phyloP scores from a whole-genome alignment of 257 asterid species.

The Nemophila menziesii region DNA sequence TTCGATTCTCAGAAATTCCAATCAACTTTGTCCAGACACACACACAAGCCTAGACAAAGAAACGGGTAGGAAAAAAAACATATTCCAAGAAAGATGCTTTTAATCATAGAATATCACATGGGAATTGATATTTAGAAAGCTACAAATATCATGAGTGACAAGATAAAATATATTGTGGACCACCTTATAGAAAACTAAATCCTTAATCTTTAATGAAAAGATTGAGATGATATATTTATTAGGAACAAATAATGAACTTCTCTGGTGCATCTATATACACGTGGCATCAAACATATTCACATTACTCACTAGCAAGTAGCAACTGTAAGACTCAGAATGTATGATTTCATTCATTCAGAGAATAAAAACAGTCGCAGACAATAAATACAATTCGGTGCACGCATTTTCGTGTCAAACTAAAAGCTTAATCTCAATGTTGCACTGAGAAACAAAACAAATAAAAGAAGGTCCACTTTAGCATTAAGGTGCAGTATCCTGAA shows the following conservation, averaged over 20 bases:
- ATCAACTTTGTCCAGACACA: background rate
- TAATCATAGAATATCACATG: too few species aligned
- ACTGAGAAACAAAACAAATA: too few species aligned
- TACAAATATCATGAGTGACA: background rate
- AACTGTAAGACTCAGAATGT: constrained; percentile 7
- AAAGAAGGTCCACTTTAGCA: background rate
- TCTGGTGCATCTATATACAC: constrained; percentile 1
- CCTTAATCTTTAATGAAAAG: background rate
- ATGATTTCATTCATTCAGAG: background rate
- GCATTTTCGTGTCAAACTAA: too few species aligned
- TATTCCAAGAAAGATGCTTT: too few species aligned
- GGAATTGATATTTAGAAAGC: too few species aligned
- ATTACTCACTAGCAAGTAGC: background rate
- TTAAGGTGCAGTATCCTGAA: background rate
- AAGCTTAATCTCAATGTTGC: too few species aligned
- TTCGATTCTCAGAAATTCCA: background rate
- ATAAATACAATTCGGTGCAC: too few species aligned
- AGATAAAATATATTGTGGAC: constrained; percentile 8
- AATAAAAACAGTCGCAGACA: too few species aligned
- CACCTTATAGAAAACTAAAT: constrained; percentile 8
- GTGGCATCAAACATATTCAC: constrained; percentile 3
- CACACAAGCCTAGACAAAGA: background rate
- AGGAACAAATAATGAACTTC: constrained; percentile 1
- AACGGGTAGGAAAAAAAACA: too few species aligned
- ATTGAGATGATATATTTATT: constrained; percentile 1